These are phyloP conservation scores for Balansia obtecta DNA, from an alignment of 2,329 filamentous ascomycete species.

Conservation along the genomic window DNA sequence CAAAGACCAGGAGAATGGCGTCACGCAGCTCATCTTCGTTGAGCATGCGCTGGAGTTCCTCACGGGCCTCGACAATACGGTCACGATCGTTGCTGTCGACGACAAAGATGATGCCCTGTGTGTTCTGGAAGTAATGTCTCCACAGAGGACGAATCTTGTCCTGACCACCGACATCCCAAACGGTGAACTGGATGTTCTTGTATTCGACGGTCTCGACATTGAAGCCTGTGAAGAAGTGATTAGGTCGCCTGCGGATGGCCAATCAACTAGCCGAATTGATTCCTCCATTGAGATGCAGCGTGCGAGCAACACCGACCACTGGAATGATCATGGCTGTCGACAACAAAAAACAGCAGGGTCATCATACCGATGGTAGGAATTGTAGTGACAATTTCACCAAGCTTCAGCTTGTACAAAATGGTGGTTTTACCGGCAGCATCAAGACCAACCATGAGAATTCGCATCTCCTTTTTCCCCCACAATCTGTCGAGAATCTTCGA, in stretches of 20 bases:
- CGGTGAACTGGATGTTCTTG: conserved; percentile 99
- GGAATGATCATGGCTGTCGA: not conserved
- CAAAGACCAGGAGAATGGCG: conserved; percentile 91
- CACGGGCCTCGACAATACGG: conserved; percentile 91
- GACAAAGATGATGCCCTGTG: conserved; percentile 99
- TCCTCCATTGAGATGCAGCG: not conserved
- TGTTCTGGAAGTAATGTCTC: conserved; percentile 99
- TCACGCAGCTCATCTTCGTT: conserved; percentile 98
- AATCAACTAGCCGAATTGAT: not conserved
- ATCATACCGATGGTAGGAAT: conserved; percentile 90
- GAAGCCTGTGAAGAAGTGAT: conserved; percentile 52
- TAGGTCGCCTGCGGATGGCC: not conserved
- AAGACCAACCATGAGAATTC: conserved; percentile 99
- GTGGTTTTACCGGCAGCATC: conserved; percentile 99
- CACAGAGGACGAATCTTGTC: conserved; percentile 99
- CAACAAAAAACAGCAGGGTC: conserved; percentile 1
- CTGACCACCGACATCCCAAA: conserved; percentile 99
- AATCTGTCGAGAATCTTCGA: conserved; percentile 94
- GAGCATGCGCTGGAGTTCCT: conserved; percentile 95
- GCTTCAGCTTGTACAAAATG: conserved; percentile 99
- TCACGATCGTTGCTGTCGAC: conserved; percentile 98
- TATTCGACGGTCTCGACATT: conserved; percentile 99
- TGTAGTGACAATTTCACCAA: conserved; percentile 97
- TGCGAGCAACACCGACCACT: not conserved
- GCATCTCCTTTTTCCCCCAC: conserved; percentile 99